These are phyloP conservation scores for Leptographium flavum DNA, from an alignment of 2,329 filamentous ascomycete species.

Conservation along the genomic window DNA sequence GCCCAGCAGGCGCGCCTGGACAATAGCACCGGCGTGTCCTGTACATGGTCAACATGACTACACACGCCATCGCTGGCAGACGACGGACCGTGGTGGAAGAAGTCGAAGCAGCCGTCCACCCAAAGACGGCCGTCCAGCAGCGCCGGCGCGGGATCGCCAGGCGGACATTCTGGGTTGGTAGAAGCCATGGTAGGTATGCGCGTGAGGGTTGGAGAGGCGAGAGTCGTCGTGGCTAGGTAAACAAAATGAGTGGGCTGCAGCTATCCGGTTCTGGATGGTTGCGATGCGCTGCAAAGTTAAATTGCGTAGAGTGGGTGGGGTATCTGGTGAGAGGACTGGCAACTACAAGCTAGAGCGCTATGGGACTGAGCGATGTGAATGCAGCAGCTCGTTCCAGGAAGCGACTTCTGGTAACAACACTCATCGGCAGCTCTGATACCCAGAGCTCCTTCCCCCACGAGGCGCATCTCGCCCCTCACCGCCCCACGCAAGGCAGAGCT, in stretches of 20 bases:
- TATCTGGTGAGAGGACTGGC: too few species aligned
- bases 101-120: conserved; percentile 99
- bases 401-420: too few species aligned
- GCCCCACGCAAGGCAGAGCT: not conserved
- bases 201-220: not conserved
- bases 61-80: not conserved
- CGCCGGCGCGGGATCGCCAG: conserved; percentile 36
- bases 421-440: too few species aligned
- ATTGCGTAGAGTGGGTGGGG: too few species aligned
- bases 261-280: not conserved
- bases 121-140: conserved; percentile 65
- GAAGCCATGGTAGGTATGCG: conserved; percentile 5
- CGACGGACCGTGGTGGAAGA: conserved; percentile 77
- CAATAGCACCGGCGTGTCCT: conserved; percentile 93
- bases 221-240: too few species aligned
- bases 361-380: too few species aligned
- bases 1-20: conserved; percentile 86
- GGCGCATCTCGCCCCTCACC: not conserved
- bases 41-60: not conserved
- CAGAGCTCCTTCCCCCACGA: not conserved
- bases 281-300: too few species aligned
- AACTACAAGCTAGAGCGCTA: too few species aligned
- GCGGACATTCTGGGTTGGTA: conserved; percentile 15
- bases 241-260: not conserved
- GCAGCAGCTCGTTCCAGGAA: too few species aligned